Base-by-base conservation (phyloP, 2,329 filamentous ascomycete species). In the Diaporthe amygdali region DNA sequence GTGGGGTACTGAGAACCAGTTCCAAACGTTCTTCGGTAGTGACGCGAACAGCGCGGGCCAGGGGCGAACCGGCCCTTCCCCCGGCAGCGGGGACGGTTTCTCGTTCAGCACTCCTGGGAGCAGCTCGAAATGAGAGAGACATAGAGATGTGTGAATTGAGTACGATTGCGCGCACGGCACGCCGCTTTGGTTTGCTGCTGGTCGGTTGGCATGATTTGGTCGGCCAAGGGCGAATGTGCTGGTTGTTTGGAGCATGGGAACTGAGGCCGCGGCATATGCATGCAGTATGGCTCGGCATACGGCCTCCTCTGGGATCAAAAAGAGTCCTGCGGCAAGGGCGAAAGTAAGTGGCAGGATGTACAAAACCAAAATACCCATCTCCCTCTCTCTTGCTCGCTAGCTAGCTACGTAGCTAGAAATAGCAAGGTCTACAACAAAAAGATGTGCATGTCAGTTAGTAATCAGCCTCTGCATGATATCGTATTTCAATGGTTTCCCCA, bases 1-100 rank as follows among this genome's bases (percentile, higher is more conserved):
- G 51, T 90, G 87, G 83, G 86, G 84, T 32, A 80, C 82, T 3
- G 87, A 89, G 39, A 84, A 86, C 70, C 83, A 84, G 20, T 87
- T 89, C 74, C 84, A 86, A 67, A 84, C 89, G 72, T 89, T 88
- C 73, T 79, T 73, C 84, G 83, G 76, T 27, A 51, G 55, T 30
- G 44, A 32, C n/a, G 44, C 52, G 41, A 68, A 15, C 37, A 67
- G 66, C n/a, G 37, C 41, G 46, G 17, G 34, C 34, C 51, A 34
- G 34, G 6, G 49, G 5, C 64, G 63, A n/a, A 39, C 56, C n/a
- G 69, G 64, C 7, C 71, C 71, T 6, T 73, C 71, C 1, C 69
- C 71, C 27, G 59, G 71, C 15, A 71, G 69, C 51, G 71, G 71
- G 59, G 71, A 73, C 17, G 70, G 71, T 22, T 68, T 71, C 17